These are phyloP conservation scores for Didymella arachidicola DNA, from an alignment of 2,329 filamentous ascomycete genomes.

Conservation along the genomic window DNA sequence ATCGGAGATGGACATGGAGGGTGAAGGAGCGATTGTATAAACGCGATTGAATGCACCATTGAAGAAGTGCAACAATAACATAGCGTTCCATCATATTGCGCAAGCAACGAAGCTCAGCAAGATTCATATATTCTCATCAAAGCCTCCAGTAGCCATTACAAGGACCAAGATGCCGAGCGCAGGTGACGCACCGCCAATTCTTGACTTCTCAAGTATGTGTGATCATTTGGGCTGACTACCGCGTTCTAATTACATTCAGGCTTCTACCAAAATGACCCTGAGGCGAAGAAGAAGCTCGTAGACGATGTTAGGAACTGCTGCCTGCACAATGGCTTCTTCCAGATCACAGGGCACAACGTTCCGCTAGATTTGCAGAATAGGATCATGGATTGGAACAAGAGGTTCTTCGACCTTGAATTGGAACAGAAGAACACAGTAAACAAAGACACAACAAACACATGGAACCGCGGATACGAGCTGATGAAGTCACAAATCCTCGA, in stretches of 20 bases:
- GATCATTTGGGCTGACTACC: neutral
- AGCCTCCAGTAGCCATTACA: neutral
- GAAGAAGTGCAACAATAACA: neutral
- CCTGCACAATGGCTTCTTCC: slow-evolving; percentile 55
- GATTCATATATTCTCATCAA: neutral
- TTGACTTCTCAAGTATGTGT: slow-evolving; percentile 39
- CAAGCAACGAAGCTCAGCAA: neutral
- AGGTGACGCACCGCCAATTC: slow-evolving; percentile 36
- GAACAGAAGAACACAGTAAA: slow-evolving; percentile 53
- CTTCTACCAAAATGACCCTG: slow-evolving; percentile 37
- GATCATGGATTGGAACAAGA: slow-evolving; percentile 51
- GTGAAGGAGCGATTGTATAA: slow-evolving; percentile 3
- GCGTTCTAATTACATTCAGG: slow-evolving; percentile 23
- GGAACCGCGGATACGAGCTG: slow-evolving; percentile 56
- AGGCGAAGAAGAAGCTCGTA: slow-evolving; percentile 32
- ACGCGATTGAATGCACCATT: slow-evolving; percentile 1
- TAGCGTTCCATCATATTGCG: too few relatives aligned
- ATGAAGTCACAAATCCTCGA: slow-evolving; percentile 55
- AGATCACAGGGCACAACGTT: slow-evolving; percentile 54
- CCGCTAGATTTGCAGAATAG: slow-evolving; percentile 49
- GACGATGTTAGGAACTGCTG: slow-evolving; percentile 42
- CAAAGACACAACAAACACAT: slow-evolving; percentile 52
- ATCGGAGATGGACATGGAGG: neutral
- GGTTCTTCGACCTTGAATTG: slow-evolving; percentile 51
- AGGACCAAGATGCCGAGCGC: slow-evolving; percentile 29